Conservation (phyloP, 2,329 filamentous ascomycete species). For the Akanthomyces lecanii region DNA sequence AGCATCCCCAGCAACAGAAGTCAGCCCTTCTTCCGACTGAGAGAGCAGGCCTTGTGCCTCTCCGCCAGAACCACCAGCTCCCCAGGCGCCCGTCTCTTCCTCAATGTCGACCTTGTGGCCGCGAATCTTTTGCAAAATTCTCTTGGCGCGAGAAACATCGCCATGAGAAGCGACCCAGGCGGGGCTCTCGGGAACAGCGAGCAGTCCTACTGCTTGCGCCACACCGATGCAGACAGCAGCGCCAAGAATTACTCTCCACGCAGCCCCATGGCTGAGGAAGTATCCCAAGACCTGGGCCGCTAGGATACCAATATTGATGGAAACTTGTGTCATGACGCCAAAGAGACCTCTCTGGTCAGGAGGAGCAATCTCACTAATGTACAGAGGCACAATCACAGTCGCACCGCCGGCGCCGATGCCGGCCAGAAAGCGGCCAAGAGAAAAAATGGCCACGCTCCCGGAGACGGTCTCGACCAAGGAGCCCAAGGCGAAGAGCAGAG, state of each 20-base stretch:
- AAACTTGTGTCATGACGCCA: slow-evolving; percentile 80
- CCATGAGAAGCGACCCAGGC: slow-evolving; percentile 74
- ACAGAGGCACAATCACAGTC: slow-evolving; percentile 90
- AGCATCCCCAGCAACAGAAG: slow-evolving; percentile 14
- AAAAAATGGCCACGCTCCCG: slow-evolving; percentile 61
- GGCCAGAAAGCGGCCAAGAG: slow-evolving; percentile 70
- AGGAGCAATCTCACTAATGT: slow-evolving; percentile 88
- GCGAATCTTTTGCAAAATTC: slow-evolving; percentile 69
- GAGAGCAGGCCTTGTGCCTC: slow-evolving; percentile 70
- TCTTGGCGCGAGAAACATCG: slow-evolving; percentile 57
- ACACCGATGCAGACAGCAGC: slow-evolving; percentile 65
- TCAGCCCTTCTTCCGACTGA: slow-evolving; percentile 24
- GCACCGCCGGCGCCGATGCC: slow-evolving; percentile 83
- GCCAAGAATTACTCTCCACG: slow-evolving; percentile 81
- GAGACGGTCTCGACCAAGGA: slow-evolving; percentile 72
- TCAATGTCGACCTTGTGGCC: slow-evolving; percentile 65
- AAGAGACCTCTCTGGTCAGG: slow-evolving; percentile 73
- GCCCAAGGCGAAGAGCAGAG: slow-evolving; percentile 70
- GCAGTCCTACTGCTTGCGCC: slow-evolving; percentile 64
- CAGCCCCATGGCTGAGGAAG: slow-evolving; percentile 73
- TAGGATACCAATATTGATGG: slow-evolving; percentile 88
- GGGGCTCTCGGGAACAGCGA: slow-evolving; percentile 80
- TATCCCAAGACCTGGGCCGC: slow-evolving; percentile 78
- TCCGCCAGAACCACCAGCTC: slow-evolving; percentile 30
- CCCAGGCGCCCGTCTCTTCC: slow-evolving; percentile 65